Evolutionary conservation across 2,329 filamentous ascomycete species (phyloP).

Genomic region (Plectosphaerella sp.): DNA sequence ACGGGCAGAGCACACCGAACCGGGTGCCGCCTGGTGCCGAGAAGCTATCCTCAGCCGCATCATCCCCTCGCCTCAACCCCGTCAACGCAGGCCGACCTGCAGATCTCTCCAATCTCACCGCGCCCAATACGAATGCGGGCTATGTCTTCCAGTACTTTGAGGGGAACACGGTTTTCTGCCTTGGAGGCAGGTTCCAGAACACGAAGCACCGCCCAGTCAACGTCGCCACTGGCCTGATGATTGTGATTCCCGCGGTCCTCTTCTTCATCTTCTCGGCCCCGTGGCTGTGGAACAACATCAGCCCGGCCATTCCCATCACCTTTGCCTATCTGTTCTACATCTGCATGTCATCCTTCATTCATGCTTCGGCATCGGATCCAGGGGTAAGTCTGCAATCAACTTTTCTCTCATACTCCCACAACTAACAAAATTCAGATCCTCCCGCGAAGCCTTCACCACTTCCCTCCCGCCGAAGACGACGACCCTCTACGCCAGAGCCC

Average conservation of each 20-base stretch:
- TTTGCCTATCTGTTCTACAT: conserved; percentile 92
- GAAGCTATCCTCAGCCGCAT: conserved; percentile 76
- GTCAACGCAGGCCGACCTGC: conserved; percentile 28
- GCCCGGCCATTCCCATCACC: conserved; percentile 80
- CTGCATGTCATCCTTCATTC: conserved; percentile 87
- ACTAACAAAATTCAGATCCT: conserved; percentile 60
- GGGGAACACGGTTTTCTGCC: conserved; percentile 87
- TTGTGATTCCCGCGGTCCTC: conserved; percentile 72
- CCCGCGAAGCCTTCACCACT: conserved; percentile 84
- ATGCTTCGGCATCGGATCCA: conserved; percentile 88
- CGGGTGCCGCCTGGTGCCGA: conserved; percentile 63
- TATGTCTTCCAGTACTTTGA: conserved; percentile 69
- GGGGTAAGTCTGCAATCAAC: conserved; percentile 59
- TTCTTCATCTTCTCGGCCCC: conserved; percentile 85
- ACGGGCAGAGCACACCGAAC: conserved; percentile 41
- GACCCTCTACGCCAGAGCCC: conserved; percentile 80
- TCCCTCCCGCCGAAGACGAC: conserved; percentile 71
- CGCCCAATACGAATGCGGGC: conserved; percentile 43
- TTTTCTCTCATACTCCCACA: not conserved
- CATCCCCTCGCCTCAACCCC: conserved; percentile 62
- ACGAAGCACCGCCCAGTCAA: conserved; percentile 85
- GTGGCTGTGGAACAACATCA: conserved; percentile 82
- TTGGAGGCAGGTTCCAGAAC: conserved; percentile 83
- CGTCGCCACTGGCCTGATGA: conserved; percentile 74
- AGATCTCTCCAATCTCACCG: conserved; percentile 6